Conservation (phyloP, 179 eudicot genomes). For the Spergularia azorica region DNA sequence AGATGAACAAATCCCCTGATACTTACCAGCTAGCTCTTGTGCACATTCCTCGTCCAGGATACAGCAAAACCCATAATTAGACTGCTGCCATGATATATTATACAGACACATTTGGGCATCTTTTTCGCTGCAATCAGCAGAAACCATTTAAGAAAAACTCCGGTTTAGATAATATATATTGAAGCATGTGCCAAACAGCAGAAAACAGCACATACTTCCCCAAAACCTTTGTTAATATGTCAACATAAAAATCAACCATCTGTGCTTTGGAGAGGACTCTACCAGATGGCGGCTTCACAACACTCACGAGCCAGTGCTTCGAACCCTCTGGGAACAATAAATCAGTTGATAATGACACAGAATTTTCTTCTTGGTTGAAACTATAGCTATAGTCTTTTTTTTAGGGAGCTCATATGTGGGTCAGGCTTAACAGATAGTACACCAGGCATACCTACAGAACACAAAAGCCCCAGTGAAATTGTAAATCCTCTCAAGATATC, state of each 20-base stretch:
- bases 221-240: conserved; percentile 61
- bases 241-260: conserved; percentile 60
- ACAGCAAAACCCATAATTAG: conserved; percentile 81
- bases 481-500: not conserved
- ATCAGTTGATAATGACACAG: conserved; percentile 18
- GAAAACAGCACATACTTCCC: conserved; percentile 62
- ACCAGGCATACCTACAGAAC: conserved; percentile 58
- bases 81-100: conserved; percentile 57
- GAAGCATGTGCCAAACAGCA: not conserved
- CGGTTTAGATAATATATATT: not conserved
- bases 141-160: not conserved
- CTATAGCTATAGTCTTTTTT: conserved; percentile 47
- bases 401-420: conserved; percentile 35
- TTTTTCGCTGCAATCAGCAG: conserved; percentile 50
- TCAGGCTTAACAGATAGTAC: conserved; percentile 74
- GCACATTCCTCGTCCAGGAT: conserved; percentile 72
- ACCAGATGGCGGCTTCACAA: conserved; percentile 40
- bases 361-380: conserved; percentile 27
- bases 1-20: not conserved
- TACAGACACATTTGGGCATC: conserved; percentile 96
- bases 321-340: conserved; percentile 60
- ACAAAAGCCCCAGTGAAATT: not conserved
- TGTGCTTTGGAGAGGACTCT: conserved; percentile 58
- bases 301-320: conserved; percentile 74
- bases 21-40: conserved; percentile 58